Base-by-base conservation (phyloP, 768 basidiomycete species). In the Coprinopsis strossmayeri region DNA sequence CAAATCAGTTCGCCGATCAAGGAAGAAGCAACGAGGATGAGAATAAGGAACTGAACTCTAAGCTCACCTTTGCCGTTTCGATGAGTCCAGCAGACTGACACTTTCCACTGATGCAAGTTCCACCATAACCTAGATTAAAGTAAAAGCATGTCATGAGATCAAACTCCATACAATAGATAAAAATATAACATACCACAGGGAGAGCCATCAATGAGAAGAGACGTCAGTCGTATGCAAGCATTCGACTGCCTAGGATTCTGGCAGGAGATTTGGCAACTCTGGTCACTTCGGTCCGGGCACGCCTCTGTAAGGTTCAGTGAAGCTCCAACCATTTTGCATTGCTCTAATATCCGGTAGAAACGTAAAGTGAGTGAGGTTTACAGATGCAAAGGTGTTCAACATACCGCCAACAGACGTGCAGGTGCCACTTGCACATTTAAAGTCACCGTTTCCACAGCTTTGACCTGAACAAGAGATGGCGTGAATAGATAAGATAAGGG, bases 211-310 rank as follows among this genome's bases (percentile, higher is more conserved):
- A 88, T 70, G 42, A 92, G 78, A 37, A 77, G 63, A 2, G 87
- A 77, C 48, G 84, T 81, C 41, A 93, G 69, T 34, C 82, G 65
- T 18, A 91, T 64, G 62, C 91, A 94, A 55, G 75, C 74, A 51
- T 78, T 75, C 12, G 75, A 45, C 12, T 64, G 62, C 13, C 53
- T 72, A 3, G 91, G 91, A 65, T 87, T 83, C 60, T 82, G 76
- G 62, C 91, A 95, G 2, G 84, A 82, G 42, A 93, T 82, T 57
- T 83, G 81, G 64, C 91, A 93, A 32, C 74, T 74, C 47, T 72
- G 74, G 62, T 87, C 79, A 57, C 74, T 74, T 47, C 68, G 73
- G 57, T 68, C 76, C 0, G 83, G 78, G 63, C 91, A 92, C 2
- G 79, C 82, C 39, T 64, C 63, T n/a, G 69, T 71, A 35, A 91